Evolutionary conservation across 2,329 filamentous ascomycete genomes (phyloP), one percentile per base, ranked within the genome.

Genomic region (Bertia moriformis): DNA sequence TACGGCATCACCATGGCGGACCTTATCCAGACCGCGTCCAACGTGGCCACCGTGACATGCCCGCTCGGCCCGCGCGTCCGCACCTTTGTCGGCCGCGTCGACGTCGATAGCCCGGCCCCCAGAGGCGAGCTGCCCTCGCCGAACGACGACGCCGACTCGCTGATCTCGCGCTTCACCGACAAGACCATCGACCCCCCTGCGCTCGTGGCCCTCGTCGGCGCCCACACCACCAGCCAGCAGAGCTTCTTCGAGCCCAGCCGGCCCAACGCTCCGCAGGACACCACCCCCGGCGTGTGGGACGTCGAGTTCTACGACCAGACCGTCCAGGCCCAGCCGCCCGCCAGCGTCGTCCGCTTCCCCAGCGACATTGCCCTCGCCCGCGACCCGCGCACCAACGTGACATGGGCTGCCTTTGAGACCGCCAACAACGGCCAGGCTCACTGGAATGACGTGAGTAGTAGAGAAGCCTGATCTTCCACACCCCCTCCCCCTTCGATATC

Each of bases 181-280:
- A 73, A 75, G 53, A 71, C 68, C 2, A 70, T 75, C 45, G 56
- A 51, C 14, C 59, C 63, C 0, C 60, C 60, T 29, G 65, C 68
- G 10, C 60, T 71, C 2, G 65, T 67, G 3, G 69, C 71, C 3
- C 62, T 74, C 2, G 49, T 74, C 7, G 71, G 71, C 30, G 69
- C 71, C 0, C 71, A 74, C 48, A 65, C 64, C 2, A 61, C 65
- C 3, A 65, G 64, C 3, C 62, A 63, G 45, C 67, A 73, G 48
- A 58, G 60, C 43, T 60, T 61, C 33, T 58, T 62, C 44, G 59
- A 69, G 42, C 37, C 48, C 0, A 41, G 46, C 3, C 55, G 62
- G 30, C 56, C 58, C 3, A 61, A 60, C 14, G 58, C 61, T 14
- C 60, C 68, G 0, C 66, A 72, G 43, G 70, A 74, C 43, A 62